phyloP scores from a whole-genome alignment of 176 grass and related monocot species.

The Zea luxurians region DNA sequence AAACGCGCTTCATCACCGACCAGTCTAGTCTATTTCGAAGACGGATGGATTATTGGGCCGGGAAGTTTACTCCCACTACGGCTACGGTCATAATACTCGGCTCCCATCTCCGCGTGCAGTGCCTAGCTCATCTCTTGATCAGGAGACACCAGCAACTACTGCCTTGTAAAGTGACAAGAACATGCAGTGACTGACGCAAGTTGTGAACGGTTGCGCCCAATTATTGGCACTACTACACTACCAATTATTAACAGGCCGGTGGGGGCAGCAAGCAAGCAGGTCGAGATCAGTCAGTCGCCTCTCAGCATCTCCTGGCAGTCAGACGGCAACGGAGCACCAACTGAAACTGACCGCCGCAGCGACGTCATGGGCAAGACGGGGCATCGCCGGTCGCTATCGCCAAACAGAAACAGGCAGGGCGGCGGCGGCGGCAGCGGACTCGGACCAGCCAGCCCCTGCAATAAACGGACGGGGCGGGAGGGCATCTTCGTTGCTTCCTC shows the following conservation, averaged over 20 bases:
- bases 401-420: not conserved
- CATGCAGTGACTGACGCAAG: not conserved
- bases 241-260: no score
- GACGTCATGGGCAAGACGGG: constrained; percentile 32
- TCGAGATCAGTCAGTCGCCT: constrained; percentile 29
- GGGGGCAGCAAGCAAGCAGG: not conserved
- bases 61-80: not conserved
- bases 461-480: constrained; percentile 2
- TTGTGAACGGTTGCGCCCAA: constrained; percentile 2
- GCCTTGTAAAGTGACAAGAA: not conserved
- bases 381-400: constrained; percentile 27
- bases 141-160: not conserved
- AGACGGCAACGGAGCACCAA: constrained; percentile 37
- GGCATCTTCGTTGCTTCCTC: constrained; percentile 20
- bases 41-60: not conserved
- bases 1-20: constrained; percentile 36
- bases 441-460: not conserved
- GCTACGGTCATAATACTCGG: no score
- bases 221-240: not conserved
- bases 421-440: not conserved
- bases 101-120: not conserved
- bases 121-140: no score
- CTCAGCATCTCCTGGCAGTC: constrained; percentile 13
- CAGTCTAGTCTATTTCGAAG: not conserved
- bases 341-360: constrained; percentile 12